A percentile compares a stretch with the other conserved stretches of the same genome.
phyloP scores from a whole-genome alignment of 176 grass and related monocot genomes.

The Neostapfia colusana region DNA sequence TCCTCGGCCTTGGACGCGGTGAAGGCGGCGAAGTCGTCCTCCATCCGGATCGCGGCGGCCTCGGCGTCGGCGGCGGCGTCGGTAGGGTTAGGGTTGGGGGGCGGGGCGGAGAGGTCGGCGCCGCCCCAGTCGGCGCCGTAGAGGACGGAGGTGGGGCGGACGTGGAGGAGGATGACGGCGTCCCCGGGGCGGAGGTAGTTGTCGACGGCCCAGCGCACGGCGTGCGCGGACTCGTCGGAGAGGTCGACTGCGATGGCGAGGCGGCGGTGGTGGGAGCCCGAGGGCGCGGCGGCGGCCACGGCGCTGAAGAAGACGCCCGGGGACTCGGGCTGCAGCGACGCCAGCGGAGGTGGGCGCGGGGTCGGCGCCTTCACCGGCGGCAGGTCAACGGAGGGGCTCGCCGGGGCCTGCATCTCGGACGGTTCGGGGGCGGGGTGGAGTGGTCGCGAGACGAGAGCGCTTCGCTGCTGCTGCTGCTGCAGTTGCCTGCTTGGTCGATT shows the following conservation, averaged over 20 bases:
- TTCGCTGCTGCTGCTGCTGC: not conserved
- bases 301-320: constrained; percentile 83
- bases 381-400: constrained; percentile 46
- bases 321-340: constrained; percentile 65
- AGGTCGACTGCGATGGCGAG: constrained; percentile 96
- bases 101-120: constrained; percentile 61
- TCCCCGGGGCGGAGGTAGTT: constrained; percentile 97
- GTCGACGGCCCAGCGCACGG: constrained; percentile 79
- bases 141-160: constrained; percentile 79
- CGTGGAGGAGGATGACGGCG: constrained; percentile 89
- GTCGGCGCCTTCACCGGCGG: constrained; percentile 67
- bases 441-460: not conserved
- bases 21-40: constrained; percentile 79
- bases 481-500: not conserved
- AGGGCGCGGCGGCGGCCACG: constrained; percentile 40
- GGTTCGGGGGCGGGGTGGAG: not conserved
- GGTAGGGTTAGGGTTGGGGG: constrained; percentile 17
- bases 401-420: constrained; percentile 41
- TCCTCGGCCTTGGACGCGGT: constrained; percentile 69
- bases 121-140: constrained; percentile 97
- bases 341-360: constrained; percentile 46
- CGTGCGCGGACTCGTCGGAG: constrained; percentile 75
- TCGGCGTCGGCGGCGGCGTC: constrained; percentile 38
- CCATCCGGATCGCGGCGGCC: constrained; percentile 67
- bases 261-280: constrained; percentile 60